phyloP scores from a whole-genome alignment of 805 yeast genomes.

The Diddensiella caesifluorescens region DNA sequence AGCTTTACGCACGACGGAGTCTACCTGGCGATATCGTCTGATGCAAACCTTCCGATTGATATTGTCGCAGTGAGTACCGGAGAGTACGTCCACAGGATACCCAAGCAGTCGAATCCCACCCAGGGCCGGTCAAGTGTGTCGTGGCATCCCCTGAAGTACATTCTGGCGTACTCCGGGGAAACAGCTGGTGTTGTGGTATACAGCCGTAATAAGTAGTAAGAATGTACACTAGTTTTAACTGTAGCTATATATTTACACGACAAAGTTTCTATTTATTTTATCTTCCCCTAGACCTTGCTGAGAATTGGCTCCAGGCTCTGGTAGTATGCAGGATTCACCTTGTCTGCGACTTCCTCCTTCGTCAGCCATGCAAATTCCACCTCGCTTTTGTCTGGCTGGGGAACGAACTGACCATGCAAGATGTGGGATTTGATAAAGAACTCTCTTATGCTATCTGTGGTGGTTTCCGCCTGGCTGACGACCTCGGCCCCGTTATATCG shows the following conservation, averaged over 20 bases:
- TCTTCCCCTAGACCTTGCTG: conserved; percentile 12
- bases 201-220: background rate
- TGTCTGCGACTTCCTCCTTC: conserved; percentile 63
- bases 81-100: conserved; percentile 19
- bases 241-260: conserved; percentile 5
- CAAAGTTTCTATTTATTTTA: conserved; percentile 7
- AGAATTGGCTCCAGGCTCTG: conserved; percentile 38
- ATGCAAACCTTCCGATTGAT: conserved; percentile 32
- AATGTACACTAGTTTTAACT: background rate
- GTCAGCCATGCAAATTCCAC: conserved; percentile 75
- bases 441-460: conserved; percentile 40
- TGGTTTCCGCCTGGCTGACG: conserved; percentile 18
- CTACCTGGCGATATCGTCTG: conserved; percentile 32
- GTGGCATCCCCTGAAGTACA: conserved; percentile 32
- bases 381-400: conserved; percentile 33
- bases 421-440: conserved; percentile 84
- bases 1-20: conserved; percentile 43
- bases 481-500: conserved; percentile 33
- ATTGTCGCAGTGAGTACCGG: conserved; percentile 36
- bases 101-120: conserved; percentile 17
- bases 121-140: conserved; percentile 27
- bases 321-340: conserved; percentile 52
- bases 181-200: conserved; percentile 21
- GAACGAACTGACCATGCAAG: conserved; percentile 70
- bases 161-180: conserved; percentile 29